Evolutionary conservation across 2,329 filamentous ascomycete species (phyloP).

Genomic region (Trichophyton mentagrophytes): DNA sequence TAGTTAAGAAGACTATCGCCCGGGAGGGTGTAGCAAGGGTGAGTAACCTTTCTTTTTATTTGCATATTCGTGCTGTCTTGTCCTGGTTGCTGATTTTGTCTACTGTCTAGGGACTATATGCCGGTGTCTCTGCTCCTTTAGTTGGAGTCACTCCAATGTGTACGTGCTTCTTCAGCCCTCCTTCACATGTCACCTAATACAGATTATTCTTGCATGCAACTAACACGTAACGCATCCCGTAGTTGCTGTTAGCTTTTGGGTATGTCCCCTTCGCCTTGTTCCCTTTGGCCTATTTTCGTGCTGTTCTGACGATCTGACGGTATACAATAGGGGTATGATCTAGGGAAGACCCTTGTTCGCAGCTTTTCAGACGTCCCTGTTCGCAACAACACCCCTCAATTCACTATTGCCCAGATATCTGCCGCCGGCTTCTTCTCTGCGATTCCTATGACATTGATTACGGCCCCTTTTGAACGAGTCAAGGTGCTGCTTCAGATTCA

Average conservation of each 20-base stretch:
- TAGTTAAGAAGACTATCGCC: constrained; percentile 76
- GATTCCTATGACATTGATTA: constrained; percentile 93
- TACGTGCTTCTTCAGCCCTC: constrained; percentile 40
- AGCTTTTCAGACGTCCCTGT: constrained; percentile 49
- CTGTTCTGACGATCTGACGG: constrained; percentile 3
- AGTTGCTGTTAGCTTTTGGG: constrained; percentile 58
- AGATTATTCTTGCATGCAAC: background rate
- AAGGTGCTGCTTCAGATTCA: constrained; percentile 98
- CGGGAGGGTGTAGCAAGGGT: constrained; percentile 62
- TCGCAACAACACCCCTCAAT: constrained; percentile 50
- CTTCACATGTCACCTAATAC: background rate
- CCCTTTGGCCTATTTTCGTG: background rate
- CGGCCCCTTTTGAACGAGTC: constrained; percentile 96
- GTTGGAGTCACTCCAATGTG: constrained; percentile 98
- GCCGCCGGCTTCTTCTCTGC: constrained; percentile 95
- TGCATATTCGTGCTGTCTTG: background rate
- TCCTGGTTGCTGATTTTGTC: background rate
- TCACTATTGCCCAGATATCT: constrained; percentile 75
- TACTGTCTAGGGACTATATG: constrained; percentile 62
- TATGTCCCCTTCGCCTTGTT: constrained; percentile 19
- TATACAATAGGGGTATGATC: constrained; percentile 67
- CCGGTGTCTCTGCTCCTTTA: constrained; percentile 88
- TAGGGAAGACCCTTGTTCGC: constrained; percentile 80
- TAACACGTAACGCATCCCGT: constrained; percentile 6
- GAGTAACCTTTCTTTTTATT: constrained; percentile 14